Evolutionary conservation across 1,284 basidiomycete species (phyloP), one percentile per base, ranked within the genome.

Genomic region (Sporisorium reilianum): DNA sequence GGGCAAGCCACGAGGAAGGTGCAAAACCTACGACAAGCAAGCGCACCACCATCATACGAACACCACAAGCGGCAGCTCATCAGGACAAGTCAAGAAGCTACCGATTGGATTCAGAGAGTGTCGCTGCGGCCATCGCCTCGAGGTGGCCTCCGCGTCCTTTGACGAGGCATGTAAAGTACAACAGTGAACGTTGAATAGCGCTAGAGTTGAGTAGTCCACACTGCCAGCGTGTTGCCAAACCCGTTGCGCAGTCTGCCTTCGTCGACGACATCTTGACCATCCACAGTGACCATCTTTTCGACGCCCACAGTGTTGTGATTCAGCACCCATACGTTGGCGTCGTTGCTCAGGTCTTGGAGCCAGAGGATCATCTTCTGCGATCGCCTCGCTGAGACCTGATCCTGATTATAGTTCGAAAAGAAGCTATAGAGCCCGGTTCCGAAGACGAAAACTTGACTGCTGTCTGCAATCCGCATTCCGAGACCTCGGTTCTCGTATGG

Each of bases 381-480:
- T 3, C 62, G 51, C 34, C 78, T 58, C 1, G 49, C 58, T 0
- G 71, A 49, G 16, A 80, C 62, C 10, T 68, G 52, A 18, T 50
- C 57, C 52, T 78, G 75, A 18, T 59, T 57, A 41, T 82, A 82
- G 41, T 74, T 69, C 56, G 80, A 64, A 28, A 82, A 82, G 64
- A 80, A 82, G 3, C 70, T 75, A 38, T 80, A 82, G 12, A 80
- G 63, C 4, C 77, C 80, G 1, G 77, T 66, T 12, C 77, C 79
- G 28, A 68, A 67, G 40, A 82, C 55, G 20, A 73, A 71, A 7
- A 77, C 45, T 38, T 70, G 50, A 20, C 55, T 38, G 52, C 68
- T 73, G 12, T 60, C 42, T 8, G 65, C 62, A n/a, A 82, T 64
- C 23, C 76, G 64, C 54, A 82, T 58, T 0, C 75, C 80, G 16